Evolutionary conservation across 78 protist species (phyloP).

Genomic region (Speleostelium caveatum): DNA sequence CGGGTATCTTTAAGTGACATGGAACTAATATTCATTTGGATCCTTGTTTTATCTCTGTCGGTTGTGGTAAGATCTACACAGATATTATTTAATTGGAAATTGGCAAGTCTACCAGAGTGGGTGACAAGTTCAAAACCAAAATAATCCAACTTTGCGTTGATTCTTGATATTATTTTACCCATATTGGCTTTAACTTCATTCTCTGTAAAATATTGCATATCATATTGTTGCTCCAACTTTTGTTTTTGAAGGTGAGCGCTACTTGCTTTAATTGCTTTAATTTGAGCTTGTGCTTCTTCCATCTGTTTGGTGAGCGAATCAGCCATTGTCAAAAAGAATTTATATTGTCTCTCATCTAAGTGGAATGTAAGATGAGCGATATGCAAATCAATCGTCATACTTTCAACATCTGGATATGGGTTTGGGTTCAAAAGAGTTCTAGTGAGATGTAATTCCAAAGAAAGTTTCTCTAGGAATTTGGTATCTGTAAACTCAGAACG

Average conservation of each 20-base stretch:
- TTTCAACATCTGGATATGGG: conserved; percentile 20
- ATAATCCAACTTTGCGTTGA: conserved; percentile 7
- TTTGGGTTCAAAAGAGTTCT: conserved; percentile 40
- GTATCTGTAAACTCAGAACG: neutral
- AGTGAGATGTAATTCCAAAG: conserved; percentile 7
- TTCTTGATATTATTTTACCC: conserved; percentile 26
- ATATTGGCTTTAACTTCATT: conserved; percentile 35
- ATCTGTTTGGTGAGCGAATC: conserved; percentile 18
- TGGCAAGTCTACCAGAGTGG: conserved; percentile 20
- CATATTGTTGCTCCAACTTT: neutral
- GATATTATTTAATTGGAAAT: conserved; percentile 10
- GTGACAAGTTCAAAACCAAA: conserved; percentile 8
- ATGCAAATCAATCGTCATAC: neutral
- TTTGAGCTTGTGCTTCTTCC: neutral
- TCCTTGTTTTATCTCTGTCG: conserved; percentile 25
- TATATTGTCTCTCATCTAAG: conserved; percentile 54
- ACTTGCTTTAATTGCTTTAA: neutral
- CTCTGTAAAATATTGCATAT: conserved; percentile 54
- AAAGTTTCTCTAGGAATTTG: conserved; percentile 31
- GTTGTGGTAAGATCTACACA: conserved; percentile 14
- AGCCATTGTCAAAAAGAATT: conserved; percentile 28
- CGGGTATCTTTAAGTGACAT: conserved; percentile 31
- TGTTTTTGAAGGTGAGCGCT: neutral
- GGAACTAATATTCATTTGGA: conserved; percentile 41
- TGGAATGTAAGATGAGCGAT: conserved; percentile 33